Base-by-base conservation (phyloP, 140 eudicot species). In the Cichorium intybus region DNA sequence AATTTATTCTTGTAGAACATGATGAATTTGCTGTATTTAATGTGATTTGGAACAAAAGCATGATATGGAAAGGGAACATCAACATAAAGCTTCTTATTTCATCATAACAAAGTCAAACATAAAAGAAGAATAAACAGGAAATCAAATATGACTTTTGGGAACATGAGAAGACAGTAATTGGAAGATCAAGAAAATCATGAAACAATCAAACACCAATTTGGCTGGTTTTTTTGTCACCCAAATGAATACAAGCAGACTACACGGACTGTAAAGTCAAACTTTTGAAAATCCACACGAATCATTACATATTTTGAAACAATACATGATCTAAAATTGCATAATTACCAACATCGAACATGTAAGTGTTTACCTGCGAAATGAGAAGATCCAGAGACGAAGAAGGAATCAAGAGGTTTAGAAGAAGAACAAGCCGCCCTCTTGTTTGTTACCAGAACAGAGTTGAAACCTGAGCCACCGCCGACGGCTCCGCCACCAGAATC, bases 351-450 rank as follows among this genome's bases (percentile, higher is more conserved):
- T 68, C 21, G 56, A 23, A 17, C 28, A 52, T n/a, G 14, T 10
- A 54, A 20, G 3, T 26, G 24, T 7, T 54, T 74, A 74, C 79
- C 79, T 66, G 46, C n/a, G 46, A 81, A 78, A 77, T 82, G 71
- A 39, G 91, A 70, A 58, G 87, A 69, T 55, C 83, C 82, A 71
- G 89, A 68, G 33, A 53, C 49, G 54, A 84, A 84, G 62, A 80
- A 45, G 68, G 89, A 74, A 65, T 77, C 80, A 54, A 71, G 77
- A 73, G 78, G 79, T 59, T 39, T 56, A 17, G 63, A 47, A 69
- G 62, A 70, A 78, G 77, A 56, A 80, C 27, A 64, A 70, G 77
- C 53, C 14, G 46, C 26, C 54, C 73, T 83, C 58, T 75, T 75
- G 41, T 43, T 77, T 1, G 58, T 77, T 45, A 70, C 35, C 68